A percentile compares a stretch with the other conserved stretches of the same genome.
Conservation (phyloP, 768 basidiomycete species). For the Phylloporus arenicola region DNA sequence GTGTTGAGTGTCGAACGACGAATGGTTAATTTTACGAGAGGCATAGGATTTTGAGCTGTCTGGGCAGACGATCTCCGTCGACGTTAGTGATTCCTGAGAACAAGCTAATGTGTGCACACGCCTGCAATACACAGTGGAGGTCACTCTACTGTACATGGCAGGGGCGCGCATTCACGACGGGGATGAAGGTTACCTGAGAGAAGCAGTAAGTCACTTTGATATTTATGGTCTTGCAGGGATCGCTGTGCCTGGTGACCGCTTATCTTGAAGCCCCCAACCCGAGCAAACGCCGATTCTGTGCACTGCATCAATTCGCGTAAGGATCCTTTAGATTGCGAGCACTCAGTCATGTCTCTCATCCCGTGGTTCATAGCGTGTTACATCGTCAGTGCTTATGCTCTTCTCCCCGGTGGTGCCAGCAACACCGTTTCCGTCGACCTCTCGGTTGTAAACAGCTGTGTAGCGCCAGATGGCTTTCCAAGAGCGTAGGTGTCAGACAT, state of each 20-base stretch:
- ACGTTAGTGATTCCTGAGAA: neutral
- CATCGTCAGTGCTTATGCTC: neutral
- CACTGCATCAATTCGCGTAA: neutral
- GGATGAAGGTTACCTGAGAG: neutral
- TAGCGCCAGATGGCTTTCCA: constrained; percentile 12
- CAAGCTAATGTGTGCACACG: constrained; percentile 11
- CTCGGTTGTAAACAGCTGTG: constrained; percentile 2
- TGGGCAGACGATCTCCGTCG: neutral
- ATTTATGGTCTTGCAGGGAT: neutral
- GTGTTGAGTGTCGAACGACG: neutral
- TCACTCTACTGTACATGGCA: constrained; percentile 22
- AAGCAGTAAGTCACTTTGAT: neutral
- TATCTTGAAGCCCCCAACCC: no score
- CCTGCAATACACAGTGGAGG: constrained; percentile 23
- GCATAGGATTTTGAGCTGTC: neutral
- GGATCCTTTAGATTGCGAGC: neutral
- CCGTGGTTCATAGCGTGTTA: neutral
- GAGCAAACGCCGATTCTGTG: neutral
- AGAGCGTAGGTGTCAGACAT: constrained; percentile 2
- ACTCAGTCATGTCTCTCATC: neutral
- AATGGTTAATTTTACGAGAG: neutral
- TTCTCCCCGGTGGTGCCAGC: neutral
- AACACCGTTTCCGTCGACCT: neutral
- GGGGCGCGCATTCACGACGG: constrained; percentile 19
- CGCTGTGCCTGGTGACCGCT: neutral